Evolutionary conservation across 805 yeast genomes (phyloP).

Genomic region (Maudiozyma pseudohumilis): DNA sequence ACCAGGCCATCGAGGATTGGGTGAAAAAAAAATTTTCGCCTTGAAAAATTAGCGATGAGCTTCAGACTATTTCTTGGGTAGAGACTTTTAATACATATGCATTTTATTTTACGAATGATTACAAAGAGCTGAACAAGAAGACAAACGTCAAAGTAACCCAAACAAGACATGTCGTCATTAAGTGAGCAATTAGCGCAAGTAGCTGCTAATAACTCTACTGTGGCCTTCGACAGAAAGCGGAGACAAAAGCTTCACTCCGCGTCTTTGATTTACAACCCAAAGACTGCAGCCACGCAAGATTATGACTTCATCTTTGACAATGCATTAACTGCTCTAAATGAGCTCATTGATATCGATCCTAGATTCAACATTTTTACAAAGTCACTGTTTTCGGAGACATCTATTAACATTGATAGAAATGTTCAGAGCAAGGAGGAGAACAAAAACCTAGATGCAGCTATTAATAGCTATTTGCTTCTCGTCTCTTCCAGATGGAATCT

Average conservation of each 20-base stretch:
- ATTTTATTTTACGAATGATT: too few species aligned
- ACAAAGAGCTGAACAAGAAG: too few species aligned
- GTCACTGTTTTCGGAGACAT: constrained; percentile 74
- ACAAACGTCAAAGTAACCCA: neutral
- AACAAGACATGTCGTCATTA: constrained; percentile 43
- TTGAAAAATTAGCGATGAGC: constrained; percentile 2
- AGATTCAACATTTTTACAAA: constrained; percentile 60
- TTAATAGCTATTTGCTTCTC: constrained; percentile 63
- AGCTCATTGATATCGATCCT: constrained; percentile 60
- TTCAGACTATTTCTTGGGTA: neutral
- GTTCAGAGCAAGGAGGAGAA: constrained; percentile 73
- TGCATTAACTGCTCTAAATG: constrained; percentile 67
- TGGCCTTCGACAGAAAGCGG: constrained; percentile 75
- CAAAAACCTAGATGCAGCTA: constrained; percentile 61
- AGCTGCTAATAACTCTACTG: constrained; percentile 52
- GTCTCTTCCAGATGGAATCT: constrained; percentile 69
- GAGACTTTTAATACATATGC: too few species aligned
- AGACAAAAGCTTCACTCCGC: constrained; percentile 82
- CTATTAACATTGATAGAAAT: constrained; percentile 69
- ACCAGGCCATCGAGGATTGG: neutral
- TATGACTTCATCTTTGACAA: constrained; percentile 67
- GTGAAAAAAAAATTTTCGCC: neutral
- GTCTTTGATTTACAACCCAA: constrained; percentile 77
- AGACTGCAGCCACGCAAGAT: constrained; percentile 90
- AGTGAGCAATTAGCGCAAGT: constrained; percentile 75